Conservation (phyloP, 768 basidiomycete genomes). For the Royoungia palumana region DNA sequence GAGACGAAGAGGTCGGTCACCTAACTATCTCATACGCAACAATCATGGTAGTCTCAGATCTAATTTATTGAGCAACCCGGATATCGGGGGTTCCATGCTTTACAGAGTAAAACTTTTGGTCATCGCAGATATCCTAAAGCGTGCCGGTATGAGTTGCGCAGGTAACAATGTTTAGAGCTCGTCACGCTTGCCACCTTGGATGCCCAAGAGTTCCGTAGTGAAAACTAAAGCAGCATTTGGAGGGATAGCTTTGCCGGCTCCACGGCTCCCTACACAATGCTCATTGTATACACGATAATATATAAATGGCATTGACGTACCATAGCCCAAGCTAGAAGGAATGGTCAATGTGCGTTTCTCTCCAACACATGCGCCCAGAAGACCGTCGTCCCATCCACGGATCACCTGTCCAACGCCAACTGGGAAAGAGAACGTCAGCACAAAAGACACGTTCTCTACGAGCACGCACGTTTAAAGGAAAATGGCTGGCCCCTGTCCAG, state of each 20-base stretch:
- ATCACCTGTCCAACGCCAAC: conserved; percentile 83
- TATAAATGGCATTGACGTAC: conserved; percentile 47
- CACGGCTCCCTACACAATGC: conserved; percentile 55
- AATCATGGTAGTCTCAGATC: neutral
- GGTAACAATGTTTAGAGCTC: conserved; percentile 45
- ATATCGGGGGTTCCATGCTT: neutral
- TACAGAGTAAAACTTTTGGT: neutral
- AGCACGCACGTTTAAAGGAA: conserved; percentile 65
- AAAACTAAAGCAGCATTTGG: conserved; percentile 78
- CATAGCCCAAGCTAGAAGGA: conserved; percentile 76
- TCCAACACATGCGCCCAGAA: conserved; percentile 77
- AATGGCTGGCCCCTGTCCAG: conserved; percentile 72
- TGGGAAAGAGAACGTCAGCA: conserved; percentile 26
- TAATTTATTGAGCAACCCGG: no score
- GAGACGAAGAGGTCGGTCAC: conserved; percentile 23
- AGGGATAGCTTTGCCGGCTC: conserved; percentile 76
- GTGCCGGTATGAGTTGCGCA: neutral
- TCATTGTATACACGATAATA: neutral
- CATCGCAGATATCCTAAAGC: neutral
- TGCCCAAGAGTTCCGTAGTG: conserved; percentile 75
- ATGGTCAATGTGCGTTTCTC: conserved; percentile 92
- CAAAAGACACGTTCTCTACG: neutral
- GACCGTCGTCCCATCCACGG: conserved; percentile 80
- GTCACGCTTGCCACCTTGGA: conserved; percentile 48
- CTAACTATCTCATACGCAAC: neutral